These are phyloP conservation scores for Carex scoparia DNA, from an alignment of 176 grass and related monocot genomes.

Conservation along the genomic window DNA sequence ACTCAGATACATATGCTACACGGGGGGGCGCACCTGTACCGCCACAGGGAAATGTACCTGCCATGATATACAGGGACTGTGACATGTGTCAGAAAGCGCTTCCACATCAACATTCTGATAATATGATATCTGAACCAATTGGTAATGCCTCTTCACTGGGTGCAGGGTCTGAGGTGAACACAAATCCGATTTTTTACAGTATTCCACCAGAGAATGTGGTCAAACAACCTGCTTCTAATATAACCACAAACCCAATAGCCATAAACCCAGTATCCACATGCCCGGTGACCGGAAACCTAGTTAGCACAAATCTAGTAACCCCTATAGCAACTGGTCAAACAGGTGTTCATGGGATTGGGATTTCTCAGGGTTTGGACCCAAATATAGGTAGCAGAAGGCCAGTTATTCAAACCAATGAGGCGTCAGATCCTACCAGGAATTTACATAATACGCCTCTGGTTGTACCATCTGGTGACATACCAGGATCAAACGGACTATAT, in stretches of 20 bases:
- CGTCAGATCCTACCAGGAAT: conserved; percentile 27
- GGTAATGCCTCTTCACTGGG: conserved; percentile 10
- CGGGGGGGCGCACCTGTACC: conserved; percentile 5
- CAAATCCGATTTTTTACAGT: conserved; percentile 44
- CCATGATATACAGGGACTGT: conserved; percentile 55
- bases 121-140: conserved; percentile 46
- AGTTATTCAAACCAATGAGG: conserved; percentile 27
- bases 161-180: conserved; percentile 24
- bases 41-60: conserved; percentile 17
- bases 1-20: conserved; percentile 36
- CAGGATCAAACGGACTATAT: conserved; percentile 42
- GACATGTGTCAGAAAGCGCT: conserved; percentile 73
- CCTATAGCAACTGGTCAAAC: conserved; percentile 14
- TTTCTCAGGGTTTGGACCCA: conserved; percentile 33
- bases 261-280: background rate
- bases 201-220: conserved; percentile 39
- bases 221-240: conserved; percentile 32
- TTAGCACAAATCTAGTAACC: background rate
- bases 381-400: conserved; percentile 29
- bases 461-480: conserved; percentile 26
- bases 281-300: background rate
- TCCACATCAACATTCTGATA: conserved; percentile 73
- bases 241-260: conserved; percentile 8
- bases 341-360: conserved; percentile 22
- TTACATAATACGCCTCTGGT: conserved; percentile 32